A percentile compares a stretch with the other conserved stretches of the same genome.
These are phyloP conservation scores for Hypoxylon rubiginosum DNA, from an alignment of 2,329 filamentous ascomycete genomes.

Conservation along the genomic window DNA sequence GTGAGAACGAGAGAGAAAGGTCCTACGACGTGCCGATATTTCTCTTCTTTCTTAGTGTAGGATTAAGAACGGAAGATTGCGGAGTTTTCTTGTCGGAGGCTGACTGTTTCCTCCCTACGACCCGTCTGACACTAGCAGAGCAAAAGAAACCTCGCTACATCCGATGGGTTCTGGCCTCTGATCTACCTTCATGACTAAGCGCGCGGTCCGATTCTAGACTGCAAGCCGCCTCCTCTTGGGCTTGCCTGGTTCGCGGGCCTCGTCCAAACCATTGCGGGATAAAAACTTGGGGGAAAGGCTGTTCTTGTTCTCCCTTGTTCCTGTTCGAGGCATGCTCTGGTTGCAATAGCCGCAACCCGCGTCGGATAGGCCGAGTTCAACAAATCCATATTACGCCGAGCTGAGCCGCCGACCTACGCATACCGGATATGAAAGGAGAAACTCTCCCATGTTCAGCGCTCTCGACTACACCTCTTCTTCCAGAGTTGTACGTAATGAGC, in stretches of 20 bases:
- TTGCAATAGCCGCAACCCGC: conserved; percentile 21
- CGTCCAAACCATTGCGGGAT: conserved; percentile 29
- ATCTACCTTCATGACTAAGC: conserved; percentile 33
- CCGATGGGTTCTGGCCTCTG: neutral
- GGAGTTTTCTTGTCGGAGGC: conserved; percentile 8
- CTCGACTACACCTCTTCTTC: conserved; percentile 22
- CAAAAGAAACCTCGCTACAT: neutral
- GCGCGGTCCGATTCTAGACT: conserved; percentile 2
- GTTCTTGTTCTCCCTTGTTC: neutral
- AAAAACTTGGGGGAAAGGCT: conserved; percentile 20
- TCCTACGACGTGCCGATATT: conserved; percentile 10
- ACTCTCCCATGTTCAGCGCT: conserved; percentile 3
- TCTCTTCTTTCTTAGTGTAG: conserved; percentile 16
- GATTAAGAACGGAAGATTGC: conserved; percentile 14
- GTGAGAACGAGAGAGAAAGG: neutral
- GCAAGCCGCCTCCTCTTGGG: conserved; percentile 25
- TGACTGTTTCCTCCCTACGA: conserved; percentile 8
- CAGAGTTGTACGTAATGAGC: conserved; percentile 24
- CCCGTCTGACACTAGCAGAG: conserved; percentile 1
- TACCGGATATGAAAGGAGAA: conserved; percentile 35
- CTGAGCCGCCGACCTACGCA: conserved; percentile 27
- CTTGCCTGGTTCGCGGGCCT: conserved; percentile 29
- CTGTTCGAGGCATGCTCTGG: conserved; percentile 11
- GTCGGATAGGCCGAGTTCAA: conserved; percentile 28
- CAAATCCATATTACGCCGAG: conserved; percentile 26